Percentiles rank a stretch among this genome's conserved stretches.
Evolutionary conservation across 2,329 filamentous ascomycete genomes (phyloP).

Genomic region (Aspergillus udagawae): DNA sequence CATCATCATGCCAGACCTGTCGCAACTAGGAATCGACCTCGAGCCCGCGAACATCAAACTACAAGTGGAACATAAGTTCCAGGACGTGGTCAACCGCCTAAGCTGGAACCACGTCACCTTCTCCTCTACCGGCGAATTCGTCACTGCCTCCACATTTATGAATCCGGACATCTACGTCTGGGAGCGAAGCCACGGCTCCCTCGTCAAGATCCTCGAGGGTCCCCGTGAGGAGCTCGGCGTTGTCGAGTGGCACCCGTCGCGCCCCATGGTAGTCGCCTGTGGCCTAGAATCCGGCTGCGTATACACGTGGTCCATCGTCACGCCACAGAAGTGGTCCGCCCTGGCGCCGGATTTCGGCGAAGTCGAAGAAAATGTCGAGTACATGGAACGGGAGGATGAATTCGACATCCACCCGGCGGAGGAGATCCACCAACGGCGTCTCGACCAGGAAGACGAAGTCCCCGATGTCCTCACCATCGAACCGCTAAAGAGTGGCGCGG

Average conservation of each 20-base stretch:
- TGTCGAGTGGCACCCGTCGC: slow-evolving; percentile 93
- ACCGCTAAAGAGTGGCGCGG: slow-evolving; percentile 57
- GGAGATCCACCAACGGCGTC: slow-evolving; percentile 83
- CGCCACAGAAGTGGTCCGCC: slow-evolving; percentile 94
- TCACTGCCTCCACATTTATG: slow-evolving; percentile 94
- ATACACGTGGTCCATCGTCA: slow-evolving; percentile 94
- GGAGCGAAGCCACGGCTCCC: slow-evolving; percentile 88
- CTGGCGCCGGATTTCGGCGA: slow-evolving; percentile 95
- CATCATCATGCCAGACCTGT: slow-evolving; percentile 77
- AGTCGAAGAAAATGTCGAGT: slow-evolving; percentile 97
- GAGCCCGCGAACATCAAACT: slow-evolving; percentile 83
- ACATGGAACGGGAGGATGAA: slow-evolving; percentile 91
- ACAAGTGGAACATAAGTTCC: slow-evolving; percentile 94
- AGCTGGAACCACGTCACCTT: slow-evolving; percentile 98
- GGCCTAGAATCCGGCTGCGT: slow-evolving; percentile 89
- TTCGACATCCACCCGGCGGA: slow-evolving; percentile 97
- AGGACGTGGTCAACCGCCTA: slow-evolving; percentile 91
- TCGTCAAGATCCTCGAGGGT: slow-evolving; percentile 95
- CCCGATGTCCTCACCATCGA: slow-evolving; percentile 84
- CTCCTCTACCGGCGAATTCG: slow-evolving; percentile 89
- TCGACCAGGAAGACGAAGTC: slow-evolving; percentile 90
- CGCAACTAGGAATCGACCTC: slow-evolving; percentile 52
- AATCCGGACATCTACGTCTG: slow-evolving; percentile 98
- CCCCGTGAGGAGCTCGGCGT: slow-evolving; percentile 94
- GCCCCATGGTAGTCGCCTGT: slow-evolving; percentile 82